Base-by-base conservation (phyloP, 2,329 filamentous ascomycete species). In the Colletotrichum sp. region DNA sequence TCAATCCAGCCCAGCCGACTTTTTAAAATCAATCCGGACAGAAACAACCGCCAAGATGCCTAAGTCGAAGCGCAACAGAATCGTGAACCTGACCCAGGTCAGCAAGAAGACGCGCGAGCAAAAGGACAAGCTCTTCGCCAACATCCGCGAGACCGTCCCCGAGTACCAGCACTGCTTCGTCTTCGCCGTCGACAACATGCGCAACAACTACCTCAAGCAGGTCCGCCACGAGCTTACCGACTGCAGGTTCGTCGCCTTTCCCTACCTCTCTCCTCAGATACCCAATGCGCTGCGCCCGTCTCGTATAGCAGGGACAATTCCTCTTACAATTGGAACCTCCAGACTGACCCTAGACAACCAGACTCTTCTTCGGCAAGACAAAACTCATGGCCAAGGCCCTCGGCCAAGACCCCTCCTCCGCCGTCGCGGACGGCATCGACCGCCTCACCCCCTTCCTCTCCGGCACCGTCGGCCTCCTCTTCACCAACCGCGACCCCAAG, bases 371-470 rank as follows among this genome's bases (percentile, higher is more conserved):
- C 87, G 97, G 96, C 87, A 99, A 99, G 89, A 99, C 96, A 76
- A 99, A 99, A 88, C 96, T 99, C 85, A 99, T 99, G 96, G 93
- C 95, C 81, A 96, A 97, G 87, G 96, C 97, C 73, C 94, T 99
- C 30, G 97, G 97, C 83, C 91, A 91, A 78, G 93, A 90, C 70
- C 90, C 93, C 79, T 94, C 94, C 82, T 94, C 95, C 81, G 95
- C 96, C 86, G 91, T 94, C 86, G 94, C 95, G 80, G 92, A 94
- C 60, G 95, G 95, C 83, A 92, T 97, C 81, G 89, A 95, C 83
- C 86, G 88, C 78, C 92, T 98, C 74, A 87, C 91, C 24, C 88
- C 88, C 61, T 91, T 95, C 88, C 89, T 99, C 67, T 86, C 90
- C 79, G 97, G 97, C 82, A 94, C 94, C 81, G 95, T 98, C 75